phyloP scores from a whole-genome alignment of 108 stramenopile species.

The Nitzschia inconspicua region DNA sequence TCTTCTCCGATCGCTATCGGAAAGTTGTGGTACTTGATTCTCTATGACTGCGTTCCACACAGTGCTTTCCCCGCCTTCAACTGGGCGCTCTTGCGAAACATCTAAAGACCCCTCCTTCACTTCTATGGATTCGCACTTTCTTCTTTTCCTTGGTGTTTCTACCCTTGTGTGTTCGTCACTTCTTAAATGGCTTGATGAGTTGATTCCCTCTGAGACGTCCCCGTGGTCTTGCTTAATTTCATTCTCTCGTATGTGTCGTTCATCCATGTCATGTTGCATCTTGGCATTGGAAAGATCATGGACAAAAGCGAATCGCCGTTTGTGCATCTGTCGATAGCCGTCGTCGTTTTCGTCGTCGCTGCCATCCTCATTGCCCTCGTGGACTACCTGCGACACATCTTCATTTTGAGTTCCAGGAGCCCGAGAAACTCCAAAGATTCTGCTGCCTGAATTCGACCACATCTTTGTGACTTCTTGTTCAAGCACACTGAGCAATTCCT shows the following conservation, averaged over 20 bases:
- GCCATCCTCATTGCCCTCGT: background rate
- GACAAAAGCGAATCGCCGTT: slow-evolving; percentile 49
- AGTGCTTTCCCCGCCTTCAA: no score
- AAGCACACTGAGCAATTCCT: slow-evolving; percentile 43
- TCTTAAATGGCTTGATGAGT: background rate
- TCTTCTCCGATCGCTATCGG: slow-evolving; percentile 18
- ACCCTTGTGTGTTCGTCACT: background rate
- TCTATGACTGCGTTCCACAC: background rate
- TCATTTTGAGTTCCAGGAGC: background rate
- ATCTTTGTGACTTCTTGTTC: slow-evolving; percentile 38
- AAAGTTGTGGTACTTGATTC: background rate
- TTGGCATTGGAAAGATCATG: slow-evolving; percentile 37
- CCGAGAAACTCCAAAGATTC: background rate
- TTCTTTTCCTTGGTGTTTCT: background rate
- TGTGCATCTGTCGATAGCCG: slow-evolving; percentile 26
- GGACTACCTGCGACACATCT: background rate
- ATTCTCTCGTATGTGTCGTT: slow-evolving; percentile 8
- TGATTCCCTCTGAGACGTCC: background rate
- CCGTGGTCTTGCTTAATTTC: background rate
- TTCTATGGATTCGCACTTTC: background rate
- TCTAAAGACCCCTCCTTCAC: no score
- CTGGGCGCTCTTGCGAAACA: no score
- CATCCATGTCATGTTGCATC: slow-evolving; percentile 46
- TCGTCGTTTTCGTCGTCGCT: slow-evolving; percentile 10
- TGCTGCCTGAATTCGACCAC: slow-evolving; percentile 42